These are phyloP conservation scores for Leishmania aethiopica DNA, from an alignment of 208 protist genomes.

Conservation along the genomic window DNA sequence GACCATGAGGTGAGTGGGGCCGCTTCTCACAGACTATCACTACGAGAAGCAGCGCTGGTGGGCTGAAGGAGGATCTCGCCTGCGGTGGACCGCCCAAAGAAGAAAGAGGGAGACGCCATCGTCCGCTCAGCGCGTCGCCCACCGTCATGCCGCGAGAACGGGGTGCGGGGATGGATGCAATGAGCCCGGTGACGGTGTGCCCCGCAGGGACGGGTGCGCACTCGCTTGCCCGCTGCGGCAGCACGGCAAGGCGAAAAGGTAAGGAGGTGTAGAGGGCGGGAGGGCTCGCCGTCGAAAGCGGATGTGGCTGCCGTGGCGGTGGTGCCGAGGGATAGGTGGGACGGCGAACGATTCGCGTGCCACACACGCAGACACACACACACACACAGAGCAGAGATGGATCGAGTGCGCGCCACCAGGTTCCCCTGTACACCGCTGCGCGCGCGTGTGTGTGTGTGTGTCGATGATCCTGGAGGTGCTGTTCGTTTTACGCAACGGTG, in stretches of 20 bases:
- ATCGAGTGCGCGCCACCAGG: neutral
- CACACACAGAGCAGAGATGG: neutral
- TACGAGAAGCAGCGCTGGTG: neutral
- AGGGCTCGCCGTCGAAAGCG: neutral
- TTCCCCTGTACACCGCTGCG: neutral
- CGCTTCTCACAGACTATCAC: neutral
- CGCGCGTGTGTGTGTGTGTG: neutral
- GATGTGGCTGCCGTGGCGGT: neutral
- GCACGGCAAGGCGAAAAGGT: too few relatives aligned
- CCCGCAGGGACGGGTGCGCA: too few relatives aligned
- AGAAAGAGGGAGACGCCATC: neutral
- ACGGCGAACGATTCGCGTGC: neutral
- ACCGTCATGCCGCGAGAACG: neutral
- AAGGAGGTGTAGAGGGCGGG: slow-evolving; percentile 1
- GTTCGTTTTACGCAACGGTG: neutral
- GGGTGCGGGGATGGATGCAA: neutral
- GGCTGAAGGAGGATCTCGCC: neutral
- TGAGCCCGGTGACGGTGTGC: too few relatives aligned
- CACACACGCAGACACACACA: neutral
- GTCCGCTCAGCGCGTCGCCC: neutral
- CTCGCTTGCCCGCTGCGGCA: too few relatives aligned
- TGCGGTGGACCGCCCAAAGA: neutral
- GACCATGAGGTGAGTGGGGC: neutral
- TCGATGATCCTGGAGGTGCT: too few relatives aligned
- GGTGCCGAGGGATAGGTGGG: neutral